Base-by-base conservation (phyloP, 2,329 filamentous ascomycete species). In the Didymella lethalis region DNA sequence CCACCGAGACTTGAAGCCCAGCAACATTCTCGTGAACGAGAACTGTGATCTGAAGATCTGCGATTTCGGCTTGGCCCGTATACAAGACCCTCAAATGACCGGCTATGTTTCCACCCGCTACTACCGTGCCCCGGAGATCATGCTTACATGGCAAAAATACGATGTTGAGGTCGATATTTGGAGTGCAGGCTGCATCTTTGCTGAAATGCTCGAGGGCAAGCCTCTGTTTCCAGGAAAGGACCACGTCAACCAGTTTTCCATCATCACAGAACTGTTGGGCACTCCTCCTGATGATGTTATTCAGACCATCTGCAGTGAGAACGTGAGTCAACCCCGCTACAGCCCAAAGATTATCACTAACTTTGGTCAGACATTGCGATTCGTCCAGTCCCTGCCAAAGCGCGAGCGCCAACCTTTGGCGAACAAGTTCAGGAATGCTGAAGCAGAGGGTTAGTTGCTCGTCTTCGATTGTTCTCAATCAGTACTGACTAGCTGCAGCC, bases 81-180 rank as follows among this genome's bases (percentile, higher is more conserved):
- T 99, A 72, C 95, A 99, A 78, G 95, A 99, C 75, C 95, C 95
- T 34, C 95, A 99, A 81, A 99, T 99, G 95, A 99, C 95, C 41
- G 95, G 95, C 69, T 99, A 99, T 76, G 95, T 99, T 61, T 98
- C 95, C 47, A 99, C 95, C 63, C 86, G 95, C 84, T 99, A 99
- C 85, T 99, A 99, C 85, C 89, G 95, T 74, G 95, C 95, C 8
- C 95, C 95, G 18, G 95, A 99, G 80, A 99, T 99, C 77, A 99
- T 99, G 95, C 92, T 99, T 76, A 98, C 95, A 65, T 99, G 95
- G 95, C 95, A 99, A 84, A 99, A 99, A 83, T 99, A 99, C 81
- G 95, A 99, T 70, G 89, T 98, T 47, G 95, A 98, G 82, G 95
- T 99, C 58, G 95, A 99, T 77, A 97, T 99, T 76, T 99, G 95